Evolutionary conservation across 345 rosid genomes (phyloP), one percentile per base, ranked within the genome.

Genomic region (Triadica sebifera): DNA sequence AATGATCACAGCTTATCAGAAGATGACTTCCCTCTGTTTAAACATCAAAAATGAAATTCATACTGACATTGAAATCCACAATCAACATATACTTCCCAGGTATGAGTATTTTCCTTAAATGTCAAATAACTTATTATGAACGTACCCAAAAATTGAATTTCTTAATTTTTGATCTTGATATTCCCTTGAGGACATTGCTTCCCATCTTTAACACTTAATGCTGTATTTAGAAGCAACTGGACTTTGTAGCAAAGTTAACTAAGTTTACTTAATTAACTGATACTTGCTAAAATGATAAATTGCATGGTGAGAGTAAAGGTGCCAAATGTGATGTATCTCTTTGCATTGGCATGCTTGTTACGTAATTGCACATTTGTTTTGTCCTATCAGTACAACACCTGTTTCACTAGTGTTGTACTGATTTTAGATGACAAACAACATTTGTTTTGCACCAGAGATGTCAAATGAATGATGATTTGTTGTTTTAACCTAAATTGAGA

Each of bases 21-120:
- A 91, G 85, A 91, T 95, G 98, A 85, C 90, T 38, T 78, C 83
- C 71, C 86, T 90, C 69, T 92, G 98, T 81, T 74, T 74, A 67
- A 95, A 87, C 79, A 73, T 93, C 12, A 95, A 91, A 83, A 91
- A 87, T 72, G 99, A 95, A 86, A 89, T 95, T 69, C 82, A 70
- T 67, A 90, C 96, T 29, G 99, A 95, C 74, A 90, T 95, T 67
- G 97, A 95, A 89, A 91, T 95, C 78, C 99, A 95, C 82, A 87
- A 86, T 79, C 91, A 86, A 84, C 84, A 95, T 74, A 85, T 90
- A 70, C 93, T 95, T 74, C 99, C 99, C 76, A 95, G 99, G 99
- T 91, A 52, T 3, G 43, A 4, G 19, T 25, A 15, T 10, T 49
- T 75, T 50, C 11, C 29, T 67, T 13, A 5, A 15, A 22, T 10